Percentiles rank a stretch among this genome's conserved stretches.
phyloP scores from a whole-genome alignment of 306 rosid genomes.

The Sesbania bispinosa region DNA sequence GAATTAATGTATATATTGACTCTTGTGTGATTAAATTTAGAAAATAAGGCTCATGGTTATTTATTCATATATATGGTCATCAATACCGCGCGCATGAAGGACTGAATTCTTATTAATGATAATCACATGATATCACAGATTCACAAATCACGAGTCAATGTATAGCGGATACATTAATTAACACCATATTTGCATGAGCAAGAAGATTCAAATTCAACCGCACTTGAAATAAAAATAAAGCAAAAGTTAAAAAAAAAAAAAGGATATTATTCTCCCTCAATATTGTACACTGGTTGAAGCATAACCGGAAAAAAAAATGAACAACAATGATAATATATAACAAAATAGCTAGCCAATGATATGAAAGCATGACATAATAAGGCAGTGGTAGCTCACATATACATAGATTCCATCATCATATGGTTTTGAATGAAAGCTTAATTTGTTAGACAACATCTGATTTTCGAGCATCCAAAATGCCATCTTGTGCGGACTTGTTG shows the following conservation, averaged over 20 bases:
- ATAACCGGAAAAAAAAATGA: background rate
- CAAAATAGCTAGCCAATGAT: background rate
- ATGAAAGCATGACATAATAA: background rate
- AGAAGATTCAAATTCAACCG: background rate
- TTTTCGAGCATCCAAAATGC: slow-evolving; percentile 37
- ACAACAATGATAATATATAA: background rate
- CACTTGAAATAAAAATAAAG: background rate
- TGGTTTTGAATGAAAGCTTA: no score
- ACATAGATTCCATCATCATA: no score
- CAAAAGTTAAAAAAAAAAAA: background rate
- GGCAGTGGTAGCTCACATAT: slow-evolving; percentile 1
- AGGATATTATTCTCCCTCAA: background rate
- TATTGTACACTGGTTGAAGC: background rate
- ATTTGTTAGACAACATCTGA: slow-evolving; percentile 40
- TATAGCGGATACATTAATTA: background rate
- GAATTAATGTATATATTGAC: no score
- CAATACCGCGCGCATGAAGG: background rate
- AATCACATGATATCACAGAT: background rate
- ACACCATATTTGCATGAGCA: background rate
- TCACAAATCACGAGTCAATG: background rate
- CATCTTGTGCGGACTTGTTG: slow-evolving; percentile 70
- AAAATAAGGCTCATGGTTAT: no score
- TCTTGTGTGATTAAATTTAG: no score
- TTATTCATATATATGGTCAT: no score
- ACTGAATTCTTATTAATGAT: background rate